These are phyloP conservation scores for Pilatotrama ljubarskyi DNA, from an alignment of 768 basidiomycete species.

Conservation along the genomic window DNA sequence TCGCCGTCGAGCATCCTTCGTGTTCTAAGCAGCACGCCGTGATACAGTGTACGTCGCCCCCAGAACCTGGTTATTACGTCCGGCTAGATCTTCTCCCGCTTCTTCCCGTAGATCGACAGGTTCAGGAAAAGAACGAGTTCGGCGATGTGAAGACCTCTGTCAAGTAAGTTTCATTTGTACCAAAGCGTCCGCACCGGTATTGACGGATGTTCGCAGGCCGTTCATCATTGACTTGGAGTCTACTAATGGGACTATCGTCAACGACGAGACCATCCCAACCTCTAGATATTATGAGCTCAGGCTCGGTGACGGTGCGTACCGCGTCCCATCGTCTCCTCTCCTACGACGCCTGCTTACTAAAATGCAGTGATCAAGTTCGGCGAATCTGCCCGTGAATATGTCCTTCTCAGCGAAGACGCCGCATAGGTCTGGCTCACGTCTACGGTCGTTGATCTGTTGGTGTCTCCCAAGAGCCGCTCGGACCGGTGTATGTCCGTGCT, in stretches of 20 bases:
- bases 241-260: slow-evolving; percentile 95
- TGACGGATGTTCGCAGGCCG: slow-evolving; percentile 53
- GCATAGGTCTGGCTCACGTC: slow-evolving; percentile 10
- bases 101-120: slow-evolving; percentile 62
- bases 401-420: slow-evolving; percentile 80
- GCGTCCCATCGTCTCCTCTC: not conserved
- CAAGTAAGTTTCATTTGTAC: slow-evolving; percentile 60
- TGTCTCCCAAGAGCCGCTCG: not conserved
- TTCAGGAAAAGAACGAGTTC: slow-evolving; percentile 85
- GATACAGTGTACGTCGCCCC: slow-evolving; percentile 71
- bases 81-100: slow-evolving; percentile 8
- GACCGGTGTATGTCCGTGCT: slow-evolving; percentile 7
- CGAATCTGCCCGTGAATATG: slow-evolving; percentile 78
- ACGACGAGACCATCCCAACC: slow-evolving; percentile 79
- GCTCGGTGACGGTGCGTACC: slow-evolving; percentile 72
- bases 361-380: slow-evolving; percentile 82
- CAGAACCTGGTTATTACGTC: not conserved
- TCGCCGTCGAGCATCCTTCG: slow-evolving; percentile 92
- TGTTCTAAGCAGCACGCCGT: slow-evolving; percentile 98
- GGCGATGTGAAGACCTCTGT: slow-evolving; percentile 74
- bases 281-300: slow-evolving; percentile 87
- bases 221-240: slow-evolving; percentile 98
- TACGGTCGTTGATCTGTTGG: not conserved
- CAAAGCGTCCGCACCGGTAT: not conserved
- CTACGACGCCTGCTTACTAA: slow-evolving; percentile 3